Base-by-base conservation (phyloP, 257 asterid species). In the Datura wrightii region DNA sequence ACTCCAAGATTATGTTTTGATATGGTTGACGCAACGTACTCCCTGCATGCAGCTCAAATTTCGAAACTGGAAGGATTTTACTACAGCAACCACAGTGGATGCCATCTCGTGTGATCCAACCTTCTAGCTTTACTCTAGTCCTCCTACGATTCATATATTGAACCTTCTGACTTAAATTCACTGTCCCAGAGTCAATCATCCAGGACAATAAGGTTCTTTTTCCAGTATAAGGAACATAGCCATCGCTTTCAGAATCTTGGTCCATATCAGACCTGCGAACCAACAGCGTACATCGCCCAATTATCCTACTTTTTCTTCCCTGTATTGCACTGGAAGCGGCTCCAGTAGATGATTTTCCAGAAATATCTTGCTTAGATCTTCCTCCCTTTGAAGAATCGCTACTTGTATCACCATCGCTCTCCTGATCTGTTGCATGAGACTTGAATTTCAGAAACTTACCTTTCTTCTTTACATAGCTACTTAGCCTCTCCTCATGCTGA, bases 1-100 rank as follows among this genome's bases (percentile, higher is more conserved):
- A 92, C 86, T 96, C 98, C 92, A 96, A 87, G 71, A 86, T 78
- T 59, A 96, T 93, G 87, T 94, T 95, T 79, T 95, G 98, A 88
- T 90, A 97, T 15, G 98, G 97, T 86, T 93, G 98, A 5, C 97
- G 96, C 88, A 89, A 81, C 87, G 92, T 97, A 91, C 98, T 95
- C 79, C 97, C 98, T 39, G 99, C 98, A 93, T 97, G 99, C 86
- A 97, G 89, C 94, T 97, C 99, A 83, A 97, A 97, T 91, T 95
- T 97, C 24, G 96, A 94, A 78, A 97, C 94, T 8, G 99, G 87
- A 39, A 97, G 94, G 79, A 97, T 97, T 87, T 97, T 97, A 89
- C 99, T 94, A 70, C 98, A 97, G 92, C 99, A 97, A 76, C 99
- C 97, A 83, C 99, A 97, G 79, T 97, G 99, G 80, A 97, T 90